A percentile compares a stretch with the other conserved stretches of the same genome.
Evolutionary conservation across 352 stramenopile genomes (phyloP).

Genomic region (Pythium aquatile): DNA sequence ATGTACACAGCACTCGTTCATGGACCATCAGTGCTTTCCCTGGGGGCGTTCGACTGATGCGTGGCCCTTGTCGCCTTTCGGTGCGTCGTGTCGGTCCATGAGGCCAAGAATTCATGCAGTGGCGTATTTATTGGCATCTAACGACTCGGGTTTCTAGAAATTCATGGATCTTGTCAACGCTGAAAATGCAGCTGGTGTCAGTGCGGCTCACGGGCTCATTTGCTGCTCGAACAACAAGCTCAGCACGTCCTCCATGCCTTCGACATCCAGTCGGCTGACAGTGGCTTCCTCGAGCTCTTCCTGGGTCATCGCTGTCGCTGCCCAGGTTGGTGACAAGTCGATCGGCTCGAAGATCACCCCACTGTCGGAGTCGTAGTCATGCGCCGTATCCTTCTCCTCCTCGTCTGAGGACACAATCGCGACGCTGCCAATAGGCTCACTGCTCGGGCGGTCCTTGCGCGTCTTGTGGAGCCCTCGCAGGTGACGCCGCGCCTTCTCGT

Average conservation of each 20-base stretch:
- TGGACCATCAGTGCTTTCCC: too few relatives aligned
- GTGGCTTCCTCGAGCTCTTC: slow-evolving; percentile 10
- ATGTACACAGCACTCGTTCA: too few relatives aligned
- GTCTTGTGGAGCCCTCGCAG: slow-evolving; percentile 21
- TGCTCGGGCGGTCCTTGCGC: slow-evolving; percentile 9
- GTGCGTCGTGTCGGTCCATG: too few relatives aligned
- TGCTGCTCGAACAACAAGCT: slow-evolving; percentile 6
- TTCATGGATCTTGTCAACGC: too few relatives aligned
- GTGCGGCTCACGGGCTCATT: too few relatives aligned
- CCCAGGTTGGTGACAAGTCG: slow-evolving; percentile 14
- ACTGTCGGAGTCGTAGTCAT: slow-evolving; percentile 5
- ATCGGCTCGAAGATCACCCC: slow-evolving; percentile 23
- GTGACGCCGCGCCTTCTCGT: slow-evolving; percentile 24
- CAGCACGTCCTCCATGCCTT: slow-evolving; percentile 20
- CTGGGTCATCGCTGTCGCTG: too few relatives aligned
- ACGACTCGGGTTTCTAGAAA: too few relatives aligned
- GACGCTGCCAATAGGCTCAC: slow-evolving; percentile 18
- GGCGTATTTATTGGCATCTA: too few relatives aligned
- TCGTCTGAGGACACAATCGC: slow-evolving; percentile 14
- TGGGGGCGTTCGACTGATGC: too few relatives aligned
- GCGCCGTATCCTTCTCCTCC: neutral
- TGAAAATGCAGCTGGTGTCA: too few relatives aligned
- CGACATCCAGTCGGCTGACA: slow-evolving; percentile 16
- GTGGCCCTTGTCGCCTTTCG: too few relatives aligned
- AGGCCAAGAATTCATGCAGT: too few relatives aligned